Evolutionary conservation across 768 basidiomycete genomes (phyloP).

Genomic region (Kwoniella newhampshirensis): DNA sequence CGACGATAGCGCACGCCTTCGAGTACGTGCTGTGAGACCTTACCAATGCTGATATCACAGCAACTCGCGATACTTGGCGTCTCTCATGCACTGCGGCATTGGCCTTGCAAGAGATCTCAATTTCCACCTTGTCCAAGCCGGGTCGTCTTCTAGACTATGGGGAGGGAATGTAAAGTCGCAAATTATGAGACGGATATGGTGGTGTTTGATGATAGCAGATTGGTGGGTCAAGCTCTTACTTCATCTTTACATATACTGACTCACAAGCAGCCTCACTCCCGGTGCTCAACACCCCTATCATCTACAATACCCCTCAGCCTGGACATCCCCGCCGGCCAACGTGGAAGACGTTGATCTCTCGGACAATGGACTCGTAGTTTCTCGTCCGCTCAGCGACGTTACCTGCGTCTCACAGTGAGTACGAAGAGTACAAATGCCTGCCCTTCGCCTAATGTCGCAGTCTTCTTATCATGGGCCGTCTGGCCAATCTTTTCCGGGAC

Average conservation of each 20-base stretch:
- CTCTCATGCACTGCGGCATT: conserved; percentile 26
- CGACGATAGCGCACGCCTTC: conserved; percentile 28
- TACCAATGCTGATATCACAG: conserved; percentile 1
- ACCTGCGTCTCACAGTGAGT: conserved; percentile 25
- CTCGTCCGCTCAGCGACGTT: conserved; percentile 14
- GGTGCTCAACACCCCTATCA: conserved; percentile 26
- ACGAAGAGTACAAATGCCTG: neutral
- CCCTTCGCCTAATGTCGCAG: conserved; percentile 5
- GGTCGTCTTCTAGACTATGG: conserved; percentile 1
- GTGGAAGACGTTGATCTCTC: conserved; percentile 20
- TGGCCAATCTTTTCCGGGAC: conserved; percentile 21
- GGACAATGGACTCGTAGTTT: conserved; percentile 7
- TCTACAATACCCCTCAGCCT: conserved; percentile 11
- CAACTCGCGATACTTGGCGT: conserved; percentile 16
- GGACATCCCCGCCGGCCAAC: conserved; percentile 24
- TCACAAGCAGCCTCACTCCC: conserved; percentile 8
- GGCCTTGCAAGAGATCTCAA: conserved; percentile 25
- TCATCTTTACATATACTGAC: neutral
- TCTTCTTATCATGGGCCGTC: conserved; percentile 17
- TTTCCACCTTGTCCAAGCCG: conserved; percentile 14
- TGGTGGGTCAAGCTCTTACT: conserved; percentile 8
- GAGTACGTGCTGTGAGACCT: conserved; percentile 16
- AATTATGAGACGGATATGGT: conserved; percentile 23
- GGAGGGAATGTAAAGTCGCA: conserved; percentile 17
- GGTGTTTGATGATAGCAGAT: conserved; percentile 24